Evolutionary conservation across 2,329 filamentous ascomycete genomes (phyloP).

Genomic region (Botryosphaeria agaves): DNA sequence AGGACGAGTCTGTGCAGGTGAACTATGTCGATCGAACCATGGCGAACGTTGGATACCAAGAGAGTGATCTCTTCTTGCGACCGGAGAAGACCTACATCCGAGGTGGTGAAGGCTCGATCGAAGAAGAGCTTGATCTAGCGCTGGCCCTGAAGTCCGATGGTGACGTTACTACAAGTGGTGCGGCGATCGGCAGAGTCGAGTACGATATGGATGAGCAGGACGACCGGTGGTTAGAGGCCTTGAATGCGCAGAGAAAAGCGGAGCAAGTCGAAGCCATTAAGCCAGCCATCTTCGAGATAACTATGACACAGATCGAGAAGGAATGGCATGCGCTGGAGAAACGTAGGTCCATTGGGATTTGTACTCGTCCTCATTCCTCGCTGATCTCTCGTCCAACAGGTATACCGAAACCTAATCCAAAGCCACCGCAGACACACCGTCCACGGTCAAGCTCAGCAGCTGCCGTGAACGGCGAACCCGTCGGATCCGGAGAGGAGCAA

Average conservation of each 20-base stretch:
- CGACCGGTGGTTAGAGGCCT: constrained; percentile 79
- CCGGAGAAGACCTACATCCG: constrained; percentile 55
- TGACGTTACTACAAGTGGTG: constrained; percentile 29
- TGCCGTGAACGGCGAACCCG: constrained; percentile 84
- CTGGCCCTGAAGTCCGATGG: constrained; percentile 39
- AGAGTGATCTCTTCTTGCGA: constrained; percentile 75
- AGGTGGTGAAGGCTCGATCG: constrained; percentile 41
- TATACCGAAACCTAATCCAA: constrained; percentile 93
- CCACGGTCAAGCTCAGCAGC: constrained; percentile 87
- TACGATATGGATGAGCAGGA: constrained; percentile 99
- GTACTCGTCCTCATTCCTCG: background rate
- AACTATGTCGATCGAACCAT: constrained; percentile 93
- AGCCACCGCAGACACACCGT: constrained; percentile 84
- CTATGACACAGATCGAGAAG: constrained; percentile 97
- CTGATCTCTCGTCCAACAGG: constrained; percentile 10
- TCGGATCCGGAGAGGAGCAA: constrained; percentile 69
- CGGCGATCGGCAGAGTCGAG: constrained; percentile 61
- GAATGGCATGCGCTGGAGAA: constrained; percentile 96
- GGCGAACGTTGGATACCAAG: constrained; percentile 91
- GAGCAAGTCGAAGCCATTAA: constrained; percentile 69
- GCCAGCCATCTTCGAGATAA: constrained; percentile 89
- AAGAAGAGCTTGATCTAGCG: constrained; percentile 44
- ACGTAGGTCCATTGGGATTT: constrained; percentile 24
- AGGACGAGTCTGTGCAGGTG: constrained; percentile 67
- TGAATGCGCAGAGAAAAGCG: constrained; percentile 60